phyloP scores from a whole-genome alignment of 2,329 filamentous ascomycete species.

The Chrysoporthe deuterocubensis region DNA sequence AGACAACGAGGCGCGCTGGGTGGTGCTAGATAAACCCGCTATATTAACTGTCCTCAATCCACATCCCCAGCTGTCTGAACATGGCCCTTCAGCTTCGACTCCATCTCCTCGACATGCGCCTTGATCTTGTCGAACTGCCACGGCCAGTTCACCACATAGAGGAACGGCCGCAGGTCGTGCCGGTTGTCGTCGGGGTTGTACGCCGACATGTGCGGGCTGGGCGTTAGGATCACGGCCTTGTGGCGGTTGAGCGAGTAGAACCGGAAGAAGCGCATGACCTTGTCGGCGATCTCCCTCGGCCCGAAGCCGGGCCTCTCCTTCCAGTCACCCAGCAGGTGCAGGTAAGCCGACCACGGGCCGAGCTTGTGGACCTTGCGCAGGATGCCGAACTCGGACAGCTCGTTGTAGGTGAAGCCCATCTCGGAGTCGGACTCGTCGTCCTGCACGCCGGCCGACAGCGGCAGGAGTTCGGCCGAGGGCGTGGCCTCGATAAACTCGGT shows the following conservation, averaged over 20 bases:
- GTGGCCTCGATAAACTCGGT: conserved; percentile 64
- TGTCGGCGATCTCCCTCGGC: conserved; percentile 46
- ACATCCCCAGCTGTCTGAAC: conserved; percentile 1
- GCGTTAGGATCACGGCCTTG: conserved; percentile 65
- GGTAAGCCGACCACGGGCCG: conserved; percentile 46
- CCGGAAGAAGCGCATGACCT: conserved; percentile 47
- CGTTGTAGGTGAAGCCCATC: conserved; percentile 49
- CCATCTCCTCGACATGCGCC: conserved; percentile 40
- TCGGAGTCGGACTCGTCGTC: conserved; percentile 45
- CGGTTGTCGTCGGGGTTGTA: conserved; percentile 47
- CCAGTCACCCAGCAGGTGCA: conserved; percentile 46
- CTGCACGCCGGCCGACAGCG: conserved; percentile 45
- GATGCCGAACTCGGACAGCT: conserved; percentile 44
- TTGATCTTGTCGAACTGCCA: conserved; percentile 49
- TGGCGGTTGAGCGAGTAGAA: conserved; percentile 68
- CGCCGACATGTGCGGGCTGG: conserved; percentile 52
- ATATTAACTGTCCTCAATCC: not conserved
- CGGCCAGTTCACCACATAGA: conserved; percentile 45
- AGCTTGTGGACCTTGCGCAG: conserved; percentile 47
- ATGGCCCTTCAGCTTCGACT: conserved; percentile 32
- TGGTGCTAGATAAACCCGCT: not conserved
- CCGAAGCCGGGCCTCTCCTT: conserved; percentile 36
- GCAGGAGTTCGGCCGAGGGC: conserved; percentile 57
- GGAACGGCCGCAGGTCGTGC: conserved; percentile 45
- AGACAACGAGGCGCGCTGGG: not conserved